A percentile compares a stretch with the other conserved stretches of the same genome.
Conservation (phyloP, 129 eudicot species). For the Centrapalus pauciflorus region DNA sequence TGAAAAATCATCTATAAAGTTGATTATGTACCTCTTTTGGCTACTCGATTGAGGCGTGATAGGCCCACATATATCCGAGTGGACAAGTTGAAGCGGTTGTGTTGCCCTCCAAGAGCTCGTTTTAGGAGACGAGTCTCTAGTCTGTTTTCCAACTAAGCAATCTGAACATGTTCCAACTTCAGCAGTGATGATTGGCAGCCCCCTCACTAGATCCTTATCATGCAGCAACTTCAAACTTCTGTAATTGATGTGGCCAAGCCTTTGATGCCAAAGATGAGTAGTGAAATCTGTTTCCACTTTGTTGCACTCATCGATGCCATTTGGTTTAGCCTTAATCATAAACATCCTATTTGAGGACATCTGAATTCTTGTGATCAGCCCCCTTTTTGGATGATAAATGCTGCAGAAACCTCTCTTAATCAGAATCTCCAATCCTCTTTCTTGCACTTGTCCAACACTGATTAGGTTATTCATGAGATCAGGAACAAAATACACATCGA, state of each 20-base stretch:
- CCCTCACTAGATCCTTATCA: not conserved
- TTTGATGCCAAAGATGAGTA: conserved; percentile 1
- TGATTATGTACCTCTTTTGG: too few relatives aligned
- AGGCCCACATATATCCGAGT: too few relatives aligned
- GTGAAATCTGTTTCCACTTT: not conserved
- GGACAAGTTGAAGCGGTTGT: too few relatives aligned
- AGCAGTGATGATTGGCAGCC: not conserved
- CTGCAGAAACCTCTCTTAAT: not conserved
- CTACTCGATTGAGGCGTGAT: too few relatives aligned
- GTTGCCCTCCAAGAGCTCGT: conserved; percentile 5
- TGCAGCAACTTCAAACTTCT: not conserved
- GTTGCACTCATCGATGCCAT: not conserved
- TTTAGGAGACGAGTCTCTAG: not conserved
- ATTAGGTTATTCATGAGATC: conserved; percentile 3
- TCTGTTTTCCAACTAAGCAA: conserved; percentile 8
- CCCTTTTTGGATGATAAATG: conserved; percentile 3
- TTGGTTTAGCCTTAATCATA: not conserved
- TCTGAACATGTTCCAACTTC: not conserved
- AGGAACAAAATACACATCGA: conserved; percentile 12
- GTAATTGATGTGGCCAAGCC: conserved; percentile 2
- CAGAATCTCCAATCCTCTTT: not conserved
- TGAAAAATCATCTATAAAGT: too few relatives aligned
- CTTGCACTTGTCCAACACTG: conserved; percentile 1
- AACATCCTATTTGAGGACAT: conserved; percentile 13
- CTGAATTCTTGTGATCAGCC: not conserved